Percentiles rank a stretch among this genome's conserved stretches.
These are phyloP conservation scores for Cercospora canescens DNA, from an alignment of 2,329 filamentous ascomycete genomes.

Conservation along the genomic window DNA sequence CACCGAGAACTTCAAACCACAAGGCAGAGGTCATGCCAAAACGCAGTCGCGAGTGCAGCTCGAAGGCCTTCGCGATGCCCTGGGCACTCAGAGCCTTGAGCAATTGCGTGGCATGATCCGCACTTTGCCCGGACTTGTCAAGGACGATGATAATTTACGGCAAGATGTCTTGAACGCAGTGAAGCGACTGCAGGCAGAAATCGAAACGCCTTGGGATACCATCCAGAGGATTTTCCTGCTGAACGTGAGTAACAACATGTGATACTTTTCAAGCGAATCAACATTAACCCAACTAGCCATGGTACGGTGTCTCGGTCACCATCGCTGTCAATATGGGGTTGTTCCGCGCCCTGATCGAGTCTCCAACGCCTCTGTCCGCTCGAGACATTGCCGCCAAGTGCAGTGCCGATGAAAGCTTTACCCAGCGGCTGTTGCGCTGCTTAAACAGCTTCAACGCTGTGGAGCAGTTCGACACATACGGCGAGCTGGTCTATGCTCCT, in stretches of 20 bases:
- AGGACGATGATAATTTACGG: constrained; percentile 3
- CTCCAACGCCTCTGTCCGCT: not conserved
- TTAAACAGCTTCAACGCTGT: constrained; percentile 6
- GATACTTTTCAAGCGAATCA: not conserved
- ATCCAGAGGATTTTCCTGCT: constrained; percentile 7
- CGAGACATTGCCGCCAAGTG: constrained; percentile 5
- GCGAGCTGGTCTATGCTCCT: not conserved
- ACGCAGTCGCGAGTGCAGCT: constrained; percentile 2
- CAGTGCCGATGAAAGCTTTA: not conserved
- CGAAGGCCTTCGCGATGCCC: not conserved
- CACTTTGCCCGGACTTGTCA: constrained; percentile 3
- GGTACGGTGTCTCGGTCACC: not conserved
- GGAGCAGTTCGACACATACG: not conserved
- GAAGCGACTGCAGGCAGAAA: not conserved
- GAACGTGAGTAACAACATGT: not conserved
- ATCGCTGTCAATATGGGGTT: constrained; percentile 11
- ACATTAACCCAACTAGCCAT: not conserved
- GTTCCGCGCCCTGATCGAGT: constrained; percentile 1
- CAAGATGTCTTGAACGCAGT: constrained; percentile 1
- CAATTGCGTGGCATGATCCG: constrained; percentile 5
- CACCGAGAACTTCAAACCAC: not conserved
- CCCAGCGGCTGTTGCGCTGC: constrained; percentile 6
- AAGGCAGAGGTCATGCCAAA: constrained; percentile 3
- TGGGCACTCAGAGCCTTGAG: not conserved
- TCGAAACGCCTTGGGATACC: constrained; percentile 7